Conservation (phyloP, 305 asterid species). For the Nicotiana rustica region DNA sequence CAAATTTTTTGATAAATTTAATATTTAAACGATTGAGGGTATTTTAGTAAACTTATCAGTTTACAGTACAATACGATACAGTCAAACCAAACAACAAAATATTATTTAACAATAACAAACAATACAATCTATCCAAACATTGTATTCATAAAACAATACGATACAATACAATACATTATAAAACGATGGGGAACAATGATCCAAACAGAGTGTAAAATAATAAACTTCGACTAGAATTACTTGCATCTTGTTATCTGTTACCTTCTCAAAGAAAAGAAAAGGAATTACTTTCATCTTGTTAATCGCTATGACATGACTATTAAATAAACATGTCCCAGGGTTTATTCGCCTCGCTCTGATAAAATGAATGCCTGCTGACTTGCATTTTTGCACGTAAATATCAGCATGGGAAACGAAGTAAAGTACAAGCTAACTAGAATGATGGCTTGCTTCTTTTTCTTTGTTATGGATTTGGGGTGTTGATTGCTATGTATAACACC, state of each 20-base stretch:
- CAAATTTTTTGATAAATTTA: too few relatives aligned
- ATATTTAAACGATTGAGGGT: too few relatives aligned
- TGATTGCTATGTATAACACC: background rate
- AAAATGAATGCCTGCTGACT: background rate
- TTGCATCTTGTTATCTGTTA: background rate
- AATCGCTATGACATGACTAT: background rate
- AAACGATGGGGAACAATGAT: too few relatives aligned
- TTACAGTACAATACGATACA: too few relatives aligned
- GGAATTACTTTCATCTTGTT: background rate
- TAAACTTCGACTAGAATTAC: background rate
- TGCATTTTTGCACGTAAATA: conserved; percentile 7
- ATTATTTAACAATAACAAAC: too few relatives aligned
- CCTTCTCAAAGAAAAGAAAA: too few relatives aligned
- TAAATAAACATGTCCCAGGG: background rate
- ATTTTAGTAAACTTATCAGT: too few relatives aligned
- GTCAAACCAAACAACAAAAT: too few relatives aligned
- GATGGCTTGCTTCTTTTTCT: background rate
- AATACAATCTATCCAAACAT: too few relatives aligned
- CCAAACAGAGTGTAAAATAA: background rate
- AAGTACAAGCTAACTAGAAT: background rate
- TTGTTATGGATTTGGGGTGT: background rate
- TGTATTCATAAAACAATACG: too few relatives aligned
- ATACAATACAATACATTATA: too few relatives aligned
- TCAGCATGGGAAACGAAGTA: background rate
- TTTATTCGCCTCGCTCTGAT: background rate